phyloP scores from a whole-genome alignment of 306 rosid genomes.

The Cicer judaicum region DNA sequence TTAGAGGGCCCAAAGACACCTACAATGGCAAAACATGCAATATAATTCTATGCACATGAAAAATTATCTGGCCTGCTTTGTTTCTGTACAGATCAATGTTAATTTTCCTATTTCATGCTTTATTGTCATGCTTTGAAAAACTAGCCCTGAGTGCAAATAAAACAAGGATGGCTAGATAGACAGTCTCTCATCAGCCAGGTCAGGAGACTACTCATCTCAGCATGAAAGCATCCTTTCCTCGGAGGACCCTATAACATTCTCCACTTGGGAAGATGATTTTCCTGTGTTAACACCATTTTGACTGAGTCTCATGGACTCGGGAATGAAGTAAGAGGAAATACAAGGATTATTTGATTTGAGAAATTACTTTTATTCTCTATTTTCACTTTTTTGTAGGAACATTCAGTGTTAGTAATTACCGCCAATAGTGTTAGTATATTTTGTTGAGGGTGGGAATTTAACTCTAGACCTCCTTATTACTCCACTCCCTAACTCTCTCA shows the following conservation, averaged over 20 bases:
- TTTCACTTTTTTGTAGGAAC: not conserved
- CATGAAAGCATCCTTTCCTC: not conserved
- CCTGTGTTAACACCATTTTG: not conserved
- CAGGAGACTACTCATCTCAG: not conserved
- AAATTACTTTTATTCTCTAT: not conserved
- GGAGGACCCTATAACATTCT: not conserved
- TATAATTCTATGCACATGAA: not conserved
- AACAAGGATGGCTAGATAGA: not conserved
- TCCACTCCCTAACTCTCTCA: too few species aligned
- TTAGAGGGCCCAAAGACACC: constrained; percentile 95
- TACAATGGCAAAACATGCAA: constrained; percentile 49
- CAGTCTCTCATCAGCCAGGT: not conserved
- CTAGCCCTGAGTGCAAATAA: not conserved
- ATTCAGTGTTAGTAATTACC: too few species aligned
- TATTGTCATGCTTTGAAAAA: not conserved
- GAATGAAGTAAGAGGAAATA: not conserved
- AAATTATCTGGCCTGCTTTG: not conserved
- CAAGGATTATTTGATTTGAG: not conserved
- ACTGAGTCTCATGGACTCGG: not conserved
- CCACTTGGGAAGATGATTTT: not conserved
- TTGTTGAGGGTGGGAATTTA: too few species aligned
- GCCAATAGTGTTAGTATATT: too few species aligned
- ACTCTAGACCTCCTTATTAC: too few species aligned
- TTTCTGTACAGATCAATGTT: not conserved
- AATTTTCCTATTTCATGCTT: not conserved